Conservation (phyloP, 495 filamentous ascomycete genomes). For the Xylaria bambusicola region DNA sequence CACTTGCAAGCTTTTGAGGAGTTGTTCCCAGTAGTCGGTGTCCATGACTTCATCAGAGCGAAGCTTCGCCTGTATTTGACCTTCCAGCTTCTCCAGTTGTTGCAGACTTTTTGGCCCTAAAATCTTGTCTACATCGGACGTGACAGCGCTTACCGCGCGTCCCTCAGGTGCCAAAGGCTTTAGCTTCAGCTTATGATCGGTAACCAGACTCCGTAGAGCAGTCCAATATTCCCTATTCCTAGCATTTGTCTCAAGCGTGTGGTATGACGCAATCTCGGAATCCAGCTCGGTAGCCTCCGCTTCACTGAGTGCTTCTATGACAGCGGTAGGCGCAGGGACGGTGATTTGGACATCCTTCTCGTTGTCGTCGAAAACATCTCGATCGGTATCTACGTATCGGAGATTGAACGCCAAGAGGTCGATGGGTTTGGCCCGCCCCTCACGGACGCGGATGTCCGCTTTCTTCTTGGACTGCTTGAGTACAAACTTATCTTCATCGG, state of each 20-base stretch:
- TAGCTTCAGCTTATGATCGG: constrained; percentile 69
- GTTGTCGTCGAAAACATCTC: constrained; percentile 78
- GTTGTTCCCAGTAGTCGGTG: constrained; percentile 95
- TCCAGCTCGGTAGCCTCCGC: constrained; percentile 74
- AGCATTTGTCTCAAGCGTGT: constrained; percentile 73
- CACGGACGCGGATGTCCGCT: constrained; percentile 93
- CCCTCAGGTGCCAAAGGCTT: constrained; percentile 63
- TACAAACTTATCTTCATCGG: constrained; percentile 94
- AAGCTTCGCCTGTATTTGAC: constrained; percentile 80
- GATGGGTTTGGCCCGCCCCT: constrained; percentile 87
- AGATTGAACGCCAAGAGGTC: constrained; percentile 94
- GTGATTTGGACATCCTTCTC: constrained; percentile 70
- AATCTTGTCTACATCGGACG: constrained; percentile 83
- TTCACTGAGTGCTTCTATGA: constrained; percentile 75
- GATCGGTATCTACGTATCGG: constrained; percentile 81
- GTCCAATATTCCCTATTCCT: constrained; percentile 90
- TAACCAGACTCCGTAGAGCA: constrained; percentile 82
- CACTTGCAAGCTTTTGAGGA: constrained; percentile 78
- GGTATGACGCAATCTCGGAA: constrained; percentile 83
- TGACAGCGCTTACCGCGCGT: constrained; percentile 76
- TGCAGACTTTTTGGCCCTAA: constrained; percentile 84
- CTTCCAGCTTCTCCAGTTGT: constrained; percentile 80
- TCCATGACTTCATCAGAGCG: constrained; percentile 90
- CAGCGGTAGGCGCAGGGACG: constrained; percentile 76
- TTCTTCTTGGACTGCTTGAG: constrained; percentile 98